Conservation (phyloP, 2,329 filamentous ascomycete genomes). For the Exophiala sp. region DNA sequence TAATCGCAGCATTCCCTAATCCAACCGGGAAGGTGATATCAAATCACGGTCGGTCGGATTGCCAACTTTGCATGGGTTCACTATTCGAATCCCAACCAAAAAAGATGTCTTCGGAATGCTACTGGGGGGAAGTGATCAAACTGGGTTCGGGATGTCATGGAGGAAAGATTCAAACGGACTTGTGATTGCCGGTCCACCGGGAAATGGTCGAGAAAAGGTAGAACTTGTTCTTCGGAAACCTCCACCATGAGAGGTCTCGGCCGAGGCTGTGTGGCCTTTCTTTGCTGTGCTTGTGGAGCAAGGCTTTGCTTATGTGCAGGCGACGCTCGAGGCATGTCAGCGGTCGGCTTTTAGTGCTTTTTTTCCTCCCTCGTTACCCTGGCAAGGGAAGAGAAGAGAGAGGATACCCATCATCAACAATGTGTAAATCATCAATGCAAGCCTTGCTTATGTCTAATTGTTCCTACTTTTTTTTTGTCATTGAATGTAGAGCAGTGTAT, state of each 20-base stretch:
- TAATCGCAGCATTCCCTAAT: constrained; percentile 16
- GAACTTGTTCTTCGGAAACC: not conserved
- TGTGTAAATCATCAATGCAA: not conserved
- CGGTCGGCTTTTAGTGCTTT: not conserved
- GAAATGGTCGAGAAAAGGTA: not conserved
- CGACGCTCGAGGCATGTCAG: not conserved
- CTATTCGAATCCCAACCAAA: not conserved
- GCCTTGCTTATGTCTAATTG: not conserved
- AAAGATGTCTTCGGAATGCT: not conserved
- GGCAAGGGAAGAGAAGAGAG: not conserved
- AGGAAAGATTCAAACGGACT: not conserved
- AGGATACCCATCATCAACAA: not conserved
- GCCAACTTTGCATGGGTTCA: not conserved
- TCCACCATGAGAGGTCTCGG: not conserved
- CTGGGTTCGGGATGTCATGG: not conserved
- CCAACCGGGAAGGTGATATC: not conserved
- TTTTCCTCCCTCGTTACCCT: not conserved
- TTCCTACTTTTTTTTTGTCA: too few species aligned
- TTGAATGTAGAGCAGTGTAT: too few species aligned
- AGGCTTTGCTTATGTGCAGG: not conserved
- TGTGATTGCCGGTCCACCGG: not conserved
- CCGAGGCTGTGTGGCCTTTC: not conserved
- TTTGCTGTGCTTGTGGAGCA: not conserved
- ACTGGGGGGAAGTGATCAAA: not conserved
- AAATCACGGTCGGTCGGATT: not conserved